Conservation (phyloP, 768 basidiomycete genomes). For the Agrocybe praecox region DNA sequence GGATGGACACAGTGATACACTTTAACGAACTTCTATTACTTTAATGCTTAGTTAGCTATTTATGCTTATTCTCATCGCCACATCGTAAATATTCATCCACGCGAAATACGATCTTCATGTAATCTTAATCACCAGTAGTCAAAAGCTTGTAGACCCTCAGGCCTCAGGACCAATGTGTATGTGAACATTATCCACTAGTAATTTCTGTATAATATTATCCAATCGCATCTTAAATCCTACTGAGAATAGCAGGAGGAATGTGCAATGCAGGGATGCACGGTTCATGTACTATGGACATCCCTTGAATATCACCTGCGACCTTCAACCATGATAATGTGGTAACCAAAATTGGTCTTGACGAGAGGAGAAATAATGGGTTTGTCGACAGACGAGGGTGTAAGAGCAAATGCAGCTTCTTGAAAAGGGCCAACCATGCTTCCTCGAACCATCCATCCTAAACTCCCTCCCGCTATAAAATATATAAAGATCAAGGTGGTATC, state of each 20-base stretch:
- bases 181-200: too few relatives aligned
- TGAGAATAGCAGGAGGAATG: too few relatives aligned
- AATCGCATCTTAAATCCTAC: too few relatives aligned
- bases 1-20: not conserved
- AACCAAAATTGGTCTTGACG: constrained; percentile 83
- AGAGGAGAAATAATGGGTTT: constrained; percentile 72
- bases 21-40: not conserved
- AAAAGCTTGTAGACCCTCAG: not conserved
- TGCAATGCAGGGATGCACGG: too few relatives aligned
- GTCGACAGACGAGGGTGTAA: constrained; percentile 79
- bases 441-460: constrained; percentile 84
- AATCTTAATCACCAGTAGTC: not conserved
- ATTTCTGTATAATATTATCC: too few relatives aligned
- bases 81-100: not conserved
- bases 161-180: not conserved
- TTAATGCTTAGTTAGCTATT: not conserved
- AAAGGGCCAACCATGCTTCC: constrained; percentile 90
- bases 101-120: not conserved
- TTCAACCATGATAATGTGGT: constrained; percentile 93
- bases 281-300: not conserved
- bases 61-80: not conserved
- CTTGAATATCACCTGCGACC: constrained; percentile 53
- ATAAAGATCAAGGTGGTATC: not conserved
- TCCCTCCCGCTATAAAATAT: constrained; percentile 68
- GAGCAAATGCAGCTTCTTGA: constrained; percentile 86